Evolutionary conservation across 257 asterid genomes (phyloP), one percentile per base, ranked within the genome.

Genomic region (Gentiana dahurica): DNA sequence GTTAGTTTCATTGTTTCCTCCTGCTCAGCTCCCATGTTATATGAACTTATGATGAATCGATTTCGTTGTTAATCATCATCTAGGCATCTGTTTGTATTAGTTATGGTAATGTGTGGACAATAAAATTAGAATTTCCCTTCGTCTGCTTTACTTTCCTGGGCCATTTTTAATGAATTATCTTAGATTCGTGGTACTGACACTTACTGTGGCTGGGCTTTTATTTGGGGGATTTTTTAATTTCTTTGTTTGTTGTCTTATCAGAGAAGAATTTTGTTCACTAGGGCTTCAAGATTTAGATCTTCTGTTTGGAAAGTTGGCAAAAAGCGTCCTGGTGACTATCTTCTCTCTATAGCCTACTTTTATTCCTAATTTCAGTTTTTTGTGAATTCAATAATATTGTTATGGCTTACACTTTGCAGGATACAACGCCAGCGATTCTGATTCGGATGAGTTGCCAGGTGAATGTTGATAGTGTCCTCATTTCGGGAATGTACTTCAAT

Each of bases 401-500:
- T 59, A 34, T 51, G 48, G 12, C 45, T 15, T 45, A 53, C 12
- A 66, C 44, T 32, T 2, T 34, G 41, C 69, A 86, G 95, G 95
- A 65, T 86, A 86, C 68, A 86, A 79, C 66, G 89, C 83, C 34
- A 86, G 95, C 58, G 95, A 86, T 70, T 86, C 92, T 0, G 92
- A 85, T 75, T 80, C 92, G 5, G 89, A 86, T 61, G 78, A 82
- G 53, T 36, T 55, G 35, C 66, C 38, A 11, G 67, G 41, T 54
- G 75, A 66, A 9, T 67, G 78, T 46, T 79, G 83, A 79, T 67
- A 13, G 11, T 5, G 15, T 8, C 34, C 10, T 15, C 32, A 24
- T 36, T 7, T 49, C 47, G 37, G 44, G 55, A 41, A 12, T 59
- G 39, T 60, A 34, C 63, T 8, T 59, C 48, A 59, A n/a, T n/a